Evolutionary conservation across 139 green algal species (phyloP), one percentile per base, ranked within the genome.

Genomic region (Monoraphidium neglectum): DNA sequence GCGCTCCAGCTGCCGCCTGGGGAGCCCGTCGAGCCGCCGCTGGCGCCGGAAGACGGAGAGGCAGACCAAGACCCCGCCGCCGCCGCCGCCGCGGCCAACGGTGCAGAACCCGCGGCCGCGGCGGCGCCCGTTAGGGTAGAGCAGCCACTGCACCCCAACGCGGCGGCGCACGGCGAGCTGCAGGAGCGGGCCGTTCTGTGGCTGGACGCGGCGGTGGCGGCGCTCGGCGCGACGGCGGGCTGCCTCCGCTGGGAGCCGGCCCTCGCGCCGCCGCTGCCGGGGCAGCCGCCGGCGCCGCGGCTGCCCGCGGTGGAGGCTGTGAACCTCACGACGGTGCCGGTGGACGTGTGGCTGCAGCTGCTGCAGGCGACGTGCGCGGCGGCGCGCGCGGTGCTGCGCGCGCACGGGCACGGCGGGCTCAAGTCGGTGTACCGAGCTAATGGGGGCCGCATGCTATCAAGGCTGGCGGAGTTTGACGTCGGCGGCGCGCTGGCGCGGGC

Each of bases 261-360:
- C 30, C 68, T 90, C 0, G 32, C 59, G 24, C 82, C 85, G 0
- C 78, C 75, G 26, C 84, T 89, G 78, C 85, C 72, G 13, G 59
- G 78, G 36, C 70, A 83, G 21, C 76, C 79, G 3, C 64, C 59
- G 40, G 70, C 57, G 18, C 56, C 36, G 2, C 35, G 6, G 76
- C 77, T 47, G 33, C 67, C 72, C 4, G 49, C 36, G 30, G 43
- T 70, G 37, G 69, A 76, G 1, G 81, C 83, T 3, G 83, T 89
- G 24, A 90, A 92, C 69, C 87, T 89, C 77, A 93, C 82, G 36
- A 85, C 69, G 35, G 83, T 90, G 21, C 70, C 82, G 0, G 83
- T 81, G 6, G 91, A 95, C 83, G 47, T 86, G 26, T 95, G 91
- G 91, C 89, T 95, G 36, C 82, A 85, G 77, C 83, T 95, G 68